Percentiles rank a stretch among this genome's conserved stretches.
phyloP scores from a whole-genome alignment of 2,329 filamentous ascomycete genomes.

The Aspergillus ruber region DNA sequence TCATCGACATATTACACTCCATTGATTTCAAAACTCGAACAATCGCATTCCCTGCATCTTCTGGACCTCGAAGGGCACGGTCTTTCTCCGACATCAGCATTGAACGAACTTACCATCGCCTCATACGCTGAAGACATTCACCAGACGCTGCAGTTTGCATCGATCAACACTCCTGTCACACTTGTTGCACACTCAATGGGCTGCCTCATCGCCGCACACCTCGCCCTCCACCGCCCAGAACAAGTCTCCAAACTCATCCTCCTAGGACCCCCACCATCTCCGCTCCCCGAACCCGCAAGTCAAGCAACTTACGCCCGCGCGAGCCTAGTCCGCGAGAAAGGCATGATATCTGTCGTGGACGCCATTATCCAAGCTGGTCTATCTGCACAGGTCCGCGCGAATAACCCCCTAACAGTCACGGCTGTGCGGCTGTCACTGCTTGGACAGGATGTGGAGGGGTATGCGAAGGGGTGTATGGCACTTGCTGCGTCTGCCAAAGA shows the following conservation, averaged over 20 bases:
- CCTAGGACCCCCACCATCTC: conserved; percentile 42
- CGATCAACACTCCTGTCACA: conserved; percentile 20
- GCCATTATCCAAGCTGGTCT: conserved; percentile 31
- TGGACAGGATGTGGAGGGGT: conserved; percentile 47
- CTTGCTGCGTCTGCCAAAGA: conserved; percentile 34
- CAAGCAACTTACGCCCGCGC: conserved; percentile 31
- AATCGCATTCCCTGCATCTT: conserved; percentile 29
- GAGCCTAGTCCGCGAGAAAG: conserved; percentile 35
- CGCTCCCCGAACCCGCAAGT: conserved; percentile 33
- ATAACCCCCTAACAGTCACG: conserved; percentile 30
- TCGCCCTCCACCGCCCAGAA: conserved; percentile 35
- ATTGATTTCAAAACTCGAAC: conserved; percentile 30
- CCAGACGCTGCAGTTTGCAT: conserved; percentile 31
- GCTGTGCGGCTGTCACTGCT: conserved; percentile 42
- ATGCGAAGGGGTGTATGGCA: conserved; percentile 49
- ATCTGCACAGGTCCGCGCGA: conserved; percentile 30
- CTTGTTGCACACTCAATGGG: conserved; percentile 50
- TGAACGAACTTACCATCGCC: conserved; percentile 38
- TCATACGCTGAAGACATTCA: conserved; percentile 41
- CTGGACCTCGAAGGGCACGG: conserved; percentile 54
- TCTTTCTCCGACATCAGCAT: conserved; percentile 39
- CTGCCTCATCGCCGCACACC: conserved; percentile 42
- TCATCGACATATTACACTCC: conserved; percentile 42
- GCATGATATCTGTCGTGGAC: conserved; percentile 43
- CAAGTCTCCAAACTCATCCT: conserved; percentile 43